phyloP scores from a whole-genome alignment of 306 rosid genomes.

The Amphicarpaea edgeworthii region DNA sequence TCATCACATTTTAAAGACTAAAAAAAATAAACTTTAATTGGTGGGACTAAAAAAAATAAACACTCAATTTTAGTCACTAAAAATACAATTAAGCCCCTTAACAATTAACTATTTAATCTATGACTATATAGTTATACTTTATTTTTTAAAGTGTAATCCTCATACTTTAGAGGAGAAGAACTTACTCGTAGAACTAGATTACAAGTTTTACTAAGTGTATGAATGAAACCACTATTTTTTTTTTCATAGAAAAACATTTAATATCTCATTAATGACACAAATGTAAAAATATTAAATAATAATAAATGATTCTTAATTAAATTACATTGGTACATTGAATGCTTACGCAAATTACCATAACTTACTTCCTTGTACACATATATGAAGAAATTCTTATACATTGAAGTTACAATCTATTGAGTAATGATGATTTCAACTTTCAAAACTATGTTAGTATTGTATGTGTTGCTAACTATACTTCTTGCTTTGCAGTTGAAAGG shows the following conservation, averaged over 20 bases:
- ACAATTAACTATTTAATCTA: too few relatives aligned
- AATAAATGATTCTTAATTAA: background rate
- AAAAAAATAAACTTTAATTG: too few relatives aligned
- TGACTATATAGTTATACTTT: too few relatives aligned
- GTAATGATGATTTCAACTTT: background rate
- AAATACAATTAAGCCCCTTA: too few relatives aligned
- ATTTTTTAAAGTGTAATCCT: too few relatives aligned
- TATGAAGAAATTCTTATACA: background rate
- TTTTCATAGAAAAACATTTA: background rate
- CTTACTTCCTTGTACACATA: background rate
- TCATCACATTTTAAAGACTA: too few relatives aligned
- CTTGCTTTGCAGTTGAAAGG: background rate
- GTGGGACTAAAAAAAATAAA: too few relatives aligned
- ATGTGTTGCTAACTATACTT: background rate
- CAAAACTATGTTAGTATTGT: background rate
- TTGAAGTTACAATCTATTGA: background rate
- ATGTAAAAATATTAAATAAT: background rate
- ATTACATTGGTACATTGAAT: background rate
- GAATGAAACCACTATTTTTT: too few relatives aligned
- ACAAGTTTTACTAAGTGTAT: too few relatives aligned
- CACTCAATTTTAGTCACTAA: too few relatives aligned
- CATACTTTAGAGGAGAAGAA: too few relatives aligned
- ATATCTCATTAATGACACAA: background rate
- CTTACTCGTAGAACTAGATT: too few relatives aligned
- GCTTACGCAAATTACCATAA: background rate